Evolutionary conservation across 371 early-diverging fungal species (phyloP).

Genomic region (Fennellomyces sp.): DNA sequence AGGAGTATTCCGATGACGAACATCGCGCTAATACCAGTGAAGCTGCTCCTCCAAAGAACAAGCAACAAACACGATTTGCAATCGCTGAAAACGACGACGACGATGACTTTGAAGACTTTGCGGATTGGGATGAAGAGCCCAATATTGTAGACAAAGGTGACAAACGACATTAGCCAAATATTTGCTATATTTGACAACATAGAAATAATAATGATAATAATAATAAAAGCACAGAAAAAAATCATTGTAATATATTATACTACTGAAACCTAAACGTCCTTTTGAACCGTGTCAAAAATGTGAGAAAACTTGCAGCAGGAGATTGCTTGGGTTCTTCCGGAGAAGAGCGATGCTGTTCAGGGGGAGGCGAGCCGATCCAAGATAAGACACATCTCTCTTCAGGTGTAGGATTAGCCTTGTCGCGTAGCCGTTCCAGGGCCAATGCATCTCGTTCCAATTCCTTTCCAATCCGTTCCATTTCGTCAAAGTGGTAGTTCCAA

Average conservation of each 20-base stretch:
- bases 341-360: background rate
- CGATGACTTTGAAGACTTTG: conserved; percentile 44
- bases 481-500: conserved; percentile 7
- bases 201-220: background rate
- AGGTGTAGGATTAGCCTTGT: conserved; percentile 11
- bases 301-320: background rate
- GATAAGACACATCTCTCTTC: conserved; percentile 3
- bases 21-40: no score
- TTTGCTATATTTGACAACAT: background rate
- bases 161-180: background rate
- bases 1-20: conserved; percentile 32
- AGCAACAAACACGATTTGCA: conserved; percentile 20
- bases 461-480: conserved; percentile 4
- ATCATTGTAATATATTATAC: background rate
- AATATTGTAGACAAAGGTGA: conserved; percentile 1
- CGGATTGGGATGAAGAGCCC: conserved; percentile 35
- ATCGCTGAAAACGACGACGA: conserved; percentile 35
- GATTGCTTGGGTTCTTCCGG: background rate
- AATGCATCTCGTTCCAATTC: conserved; percentile 2
- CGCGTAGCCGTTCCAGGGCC: conserved; percentile 4
- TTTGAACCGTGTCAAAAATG: conserved; percentile 1
- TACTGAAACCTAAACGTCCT: background rate
- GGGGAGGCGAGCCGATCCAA: background rate
- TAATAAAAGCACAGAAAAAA: background rate
- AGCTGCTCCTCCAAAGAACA: background rate